Conservation (phyloP, 371 early-diverging fungal genomes). For the Lichtheimia ramosa region DNA sequence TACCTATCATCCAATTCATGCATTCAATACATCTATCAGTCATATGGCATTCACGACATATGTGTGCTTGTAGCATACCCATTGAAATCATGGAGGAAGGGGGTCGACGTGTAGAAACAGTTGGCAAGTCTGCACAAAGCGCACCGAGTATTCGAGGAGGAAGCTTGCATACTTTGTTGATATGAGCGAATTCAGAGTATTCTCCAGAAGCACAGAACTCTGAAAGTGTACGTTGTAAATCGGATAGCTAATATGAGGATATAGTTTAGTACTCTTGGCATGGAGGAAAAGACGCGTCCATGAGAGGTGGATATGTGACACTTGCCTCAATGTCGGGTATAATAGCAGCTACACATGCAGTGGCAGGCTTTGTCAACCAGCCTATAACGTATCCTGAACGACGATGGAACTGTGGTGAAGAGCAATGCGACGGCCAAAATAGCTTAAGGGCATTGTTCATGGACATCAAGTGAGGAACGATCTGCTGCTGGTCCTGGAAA, state of each 20-base stretch:
- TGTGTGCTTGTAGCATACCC: too few relatives aligned
- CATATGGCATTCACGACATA: too few relatives aligned
- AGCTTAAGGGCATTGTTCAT: slow-evolving; percentile 34
- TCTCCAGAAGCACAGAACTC: slow-evolving; percentile 33
- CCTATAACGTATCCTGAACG: slow-evolving; percentile 38
- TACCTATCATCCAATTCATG: not conserved
- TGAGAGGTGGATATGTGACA: not conserved
- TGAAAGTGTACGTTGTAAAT: slow-evolving; percentile 19
- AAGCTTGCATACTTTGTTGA: slow-evolving; percentile 34
- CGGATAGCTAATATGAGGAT: slow-evolving; percentile 19
- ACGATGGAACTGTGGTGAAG: slow-evolving; percentile 22
- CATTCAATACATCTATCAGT: too few relatives aligned
- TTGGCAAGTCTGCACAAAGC: not conserved
- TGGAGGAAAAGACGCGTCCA: not conserved
- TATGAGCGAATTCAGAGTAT: slow-evolving; percentile 29
- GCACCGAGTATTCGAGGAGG: slow-evolving; percentile 38
- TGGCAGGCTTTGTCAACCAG: slow-evolving; percentile 31
- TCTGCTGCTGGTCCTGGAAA: too few relatives aligned
- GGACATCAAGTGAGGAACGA: slow-evolving; percentile 1
- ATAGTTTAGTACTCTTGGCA: not conserved
- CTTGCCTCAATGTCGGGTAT: slow-evolving; percentile 30
- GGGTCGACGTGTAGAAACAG: too few relatives aligned
- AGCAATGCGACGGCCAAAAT: slow-evolving; percentile 52
- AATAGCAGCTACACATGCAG: slow-evolving; percentile 41
- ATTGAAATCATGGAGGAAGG: too few relatives aligned